Percentiles rank a stretch among this genome's conserved stretches.
Conservation (phyloP, 306 rosid species). For the Ochetophila trinervis region DNA sequence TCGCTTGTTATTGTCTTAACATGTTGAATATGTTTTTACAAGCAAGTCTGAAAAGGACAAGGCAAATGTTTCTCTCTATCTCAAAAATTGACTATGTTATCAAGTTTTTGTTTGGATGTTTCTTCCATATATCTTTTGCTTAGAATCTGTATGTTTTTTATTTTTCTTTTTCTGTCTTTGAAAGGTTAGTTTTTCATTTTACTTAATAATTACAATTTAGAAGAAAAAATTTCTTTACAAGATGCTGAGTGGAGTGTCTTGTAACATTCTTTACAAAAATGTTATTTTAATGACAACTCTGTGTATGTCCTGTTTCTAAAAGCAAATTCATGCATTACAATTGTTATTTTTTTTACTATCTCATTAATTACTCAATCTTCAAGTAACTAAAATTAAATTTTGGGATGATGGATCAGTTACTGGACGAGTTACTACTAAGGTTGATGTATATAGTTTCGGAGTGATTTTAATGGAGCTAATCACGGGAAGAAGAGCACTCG, state of each 20-base stretch:
- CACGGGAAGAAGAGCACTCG: conserved; percentile 77
- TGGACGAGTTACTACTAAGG: conserved; percentile 80
- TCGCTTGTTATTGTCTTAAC: too few species aligned
- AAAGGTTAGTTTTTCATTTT: background rate
- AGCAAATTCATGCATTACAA: conserved; percentile 7
- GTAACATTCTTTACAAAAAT: too few species aligned
- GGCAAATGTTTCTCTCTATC: too few species aligned
- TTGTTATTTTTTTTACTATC: background rate
- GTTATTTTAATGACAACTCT: too few species aligned
- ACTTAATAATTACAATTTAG: background rate
- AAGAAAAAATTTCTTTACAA: too few species aligned
- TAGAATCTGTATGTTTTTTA: background rate
- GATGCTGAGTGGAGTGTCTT: too few species aligned
- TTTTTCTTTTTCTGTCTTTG: background rate
- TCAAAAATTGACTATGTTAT: too few species aligned
- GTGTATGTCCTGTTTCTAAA: background rate
- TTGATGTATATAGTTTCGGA: conserved; percentile 86
- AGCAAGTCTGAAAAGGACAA: too few species aligned
- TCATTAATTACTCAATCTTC: background rate
- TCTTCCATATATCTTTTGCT: background rate
- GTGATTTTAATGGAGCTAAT: conserved; percentile 89
- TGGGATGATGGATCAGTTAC: conserved; percentile 49
- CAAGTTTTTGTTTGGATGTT: too few species aligned
- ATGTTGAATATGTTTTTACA: too few species aligned
- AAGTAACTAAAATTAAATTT: conserved; percentile 10